Conservation (phyloP, 2,329 filamentous ascomycete genomes). For the Polytolypa hystricis region DNA sequence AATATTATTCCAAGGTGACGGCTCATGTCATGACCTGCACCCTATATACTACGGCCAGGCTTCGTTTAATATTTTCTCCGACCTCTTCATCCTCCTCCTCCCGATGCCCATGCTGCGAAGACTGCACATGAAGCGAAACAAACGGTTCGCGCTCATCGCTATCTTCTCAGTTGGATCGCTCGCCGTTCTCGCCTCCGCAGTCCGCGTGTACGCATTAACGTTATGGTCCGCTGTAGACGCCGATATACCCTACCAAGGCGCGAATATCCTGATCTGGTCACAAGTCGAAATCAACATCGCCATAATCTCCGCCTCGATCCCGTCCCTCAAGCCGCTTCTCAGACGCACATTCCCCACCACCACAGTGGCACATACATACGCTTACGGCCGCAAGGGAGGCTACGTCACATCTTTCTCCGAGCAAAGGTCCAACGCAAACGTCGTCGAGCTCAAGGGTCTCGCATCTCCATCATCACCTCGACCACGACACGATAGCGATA, state of each 20-base stretch:
- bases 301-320: conserved; percentile 16
- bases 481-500: too few relatives aligned
- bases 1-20: conserved; percentile 2
- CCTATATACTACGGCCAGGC: conserved; percentile 11
- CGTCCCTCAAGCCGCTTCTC: conserved; percentile 17
- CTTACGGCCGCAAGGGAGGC: background rate
- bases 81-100: conserved; percentile 24
- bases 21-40: conserved; percentile 5
- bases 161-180: conserved; percentile 20
- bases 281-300: conserved; percentile 15
- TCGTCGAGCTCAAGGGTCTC: too few relatives aligned
- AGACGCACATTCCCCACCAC: background rate
- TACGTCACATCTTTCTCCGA: too few relatives aligned
- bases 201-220: conserved; percentile 17
- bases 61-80: conserved; percentile 22
- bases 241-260: conserved; percentile 3
- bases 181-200: conserved; percentile 18
- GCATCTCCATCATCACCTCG: too few relatives aligned
- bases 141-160: conserved; percentile 22
- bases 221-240: background rate
- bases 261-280: conserved; percentile 13
- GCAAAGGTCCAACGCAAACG: too few relatives aligned
- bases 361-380: background rate
- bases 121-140: conserved; percentile 22
- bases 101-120: conserved; percentile 23